Evolutionary conservation across 805 yeast genomes (phyloP).

Genomic region (Lachancea thermotolerans): DNA sequence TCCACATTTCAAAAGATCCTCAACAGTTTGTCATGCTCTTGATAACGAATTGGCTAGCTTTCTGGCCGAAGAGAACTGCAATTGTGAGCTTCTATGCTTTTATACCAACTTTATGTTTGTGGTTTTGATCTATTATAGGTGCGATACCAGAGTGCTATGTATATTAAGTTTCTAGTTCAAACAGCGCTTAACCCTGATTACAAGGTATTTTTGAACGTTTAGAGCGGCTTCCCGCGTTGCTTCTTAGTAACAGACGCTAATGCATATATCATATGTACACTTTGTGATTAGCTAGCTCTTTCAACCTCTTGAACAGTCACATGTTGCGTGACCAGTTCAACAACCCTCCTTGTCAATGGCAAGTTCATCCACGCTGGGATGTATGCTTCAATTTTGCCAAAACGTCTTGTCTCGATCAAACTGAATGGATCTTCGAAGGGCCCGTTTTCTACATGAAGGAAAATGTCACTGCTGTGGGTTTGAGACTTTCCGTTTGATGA

Average conservation of each 20-base stretch:
- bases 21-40: background rate
- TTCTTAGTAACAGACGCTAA: too few species aligned
- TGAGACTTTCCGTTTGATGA: constrained; percentile 46
- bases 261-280: background rate
- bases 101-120: too few species aligned
- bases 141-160: constrained; percentile 3
- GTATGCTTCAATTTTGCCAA: constrained; percentile 77
- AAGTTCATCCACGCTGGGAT: constrained; percentile 92
- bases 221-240: too few species aligned
- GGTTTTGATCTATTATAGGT: too few species aligned
- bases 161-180: background rate
- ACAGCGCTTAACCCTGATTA: background rate
- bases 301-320: constrained; percentile 58
- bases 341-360: constrained; percentile 81
- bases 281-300: background rate
- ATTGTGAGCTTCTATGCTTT: too few species aligned
- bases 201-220: too few species aligned
- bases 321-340: constrained; percentile 79
- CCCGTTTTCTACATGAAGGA: constrained; percentile 62
- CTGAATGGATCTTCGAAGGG: constrained; percentile 82
- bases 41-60: too few species aligned
- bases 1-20: background rate
- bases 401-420: constrained; percentile 65
- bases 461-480: constrained; percentile 43
- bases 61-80: too few species aligned